Conservation (phyloP, 139 green algal species). For the Coccomyxa sp. region DNA sequence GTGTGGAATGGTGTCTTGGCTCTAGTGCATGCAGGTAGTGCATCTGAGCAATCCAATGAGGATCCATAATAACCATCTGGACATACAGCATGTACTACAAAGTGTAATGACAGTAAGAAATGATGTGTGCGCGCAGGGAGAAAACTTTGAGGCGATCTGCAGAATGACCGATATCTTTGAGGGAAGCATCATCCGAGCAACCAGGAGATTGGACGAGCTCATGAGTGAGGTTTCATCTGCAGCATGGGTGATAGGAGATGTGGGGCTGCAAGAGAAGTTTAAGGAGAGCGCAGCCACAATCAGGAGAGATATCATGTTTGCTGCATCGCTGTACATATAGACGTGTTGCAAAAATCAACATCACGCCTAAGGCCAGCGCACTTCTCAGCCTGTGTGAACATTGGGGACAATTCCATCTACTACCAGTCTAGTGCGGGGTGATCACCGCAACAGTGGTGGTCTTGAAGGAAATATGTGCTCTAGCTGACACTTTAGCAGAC, state of each 20-base stretch:
- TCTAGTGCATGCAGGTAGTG: background rate
- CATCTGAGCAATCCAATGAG: background rate
- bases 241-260: slow-evolving; percentile 71
- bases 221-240: slow-evolving; percentile 78
- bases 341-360: no score
- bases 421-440: no score
- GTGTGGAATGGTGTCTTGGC: background rate
- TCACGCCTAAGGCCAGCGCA: no score
- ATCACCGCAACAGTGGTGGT: no score
- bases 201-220: slow-evolving; percentile 88
- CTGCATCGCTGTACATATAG: slow-evolving; percentile 88
- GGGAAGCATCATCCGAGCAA: slow-evolving; percentile 83
- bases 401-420: no score
- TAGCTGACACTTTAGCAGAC: no score
- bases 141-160: slow-evolving; percentile 39
- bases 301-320: slow-evolving; percentile 91
- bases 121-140: slow-evolving; percentile 10
- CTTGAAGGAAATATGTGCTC: no score
- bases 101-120: no score
- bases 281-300: slow-evolving; percentile 64
- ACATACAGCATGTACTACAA: background rate
- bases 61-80: background rate
- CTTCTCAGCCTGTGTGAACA: no score
- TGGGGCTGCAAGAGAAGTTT: slow-evolving; percentile 69
- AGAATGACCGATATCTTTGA: slow-evolving; percentile 90